These are phyloP conservation scores for Stagonosporopsis chrysanthemi DNA, from an alignment of 2,329 filamentous ascomycete species.

Conservation along the genomic window DNA sequence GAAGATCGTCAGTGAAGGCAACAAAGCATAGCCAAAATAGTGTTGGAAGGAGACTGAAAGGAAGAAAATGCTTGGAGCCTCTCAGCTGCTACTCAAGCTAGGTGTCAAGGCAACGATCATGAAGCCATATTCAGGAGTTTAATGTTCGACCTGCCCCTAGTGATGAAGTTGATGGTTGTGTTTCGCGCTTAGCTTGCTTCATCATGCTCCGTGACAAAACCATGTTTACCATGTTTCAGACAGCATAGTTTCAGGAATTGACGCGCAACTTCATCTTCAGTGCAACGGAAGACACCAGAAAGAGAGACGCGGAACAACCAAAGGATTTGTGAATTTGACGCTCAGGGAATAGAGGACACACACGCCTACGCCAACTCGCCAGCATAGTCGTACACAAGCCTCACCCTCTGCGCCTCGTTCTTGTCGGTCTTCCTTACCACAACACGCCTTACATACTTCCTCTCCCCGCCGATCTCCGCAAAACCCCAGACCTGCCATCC, in stretches of 20 bases:
- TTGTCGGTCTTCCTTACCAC: conserved; percentile 44
- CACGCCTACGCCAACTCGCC: conserved; percentile 30
- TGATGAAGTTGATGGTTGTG: conserved; percentile 4
- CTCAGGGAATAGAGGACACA: not conserved
- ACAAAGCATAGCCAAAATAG: not conserved
- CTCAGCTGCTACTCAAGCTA: conserved; percentile 6
- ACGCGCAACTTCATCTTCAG: conserved; percentile 6
- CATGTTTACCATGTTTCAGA: conserved; percentile 14
- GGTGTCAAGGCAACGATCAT: conserved; percentile 10
- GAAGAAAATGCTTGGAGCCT: not conserved
- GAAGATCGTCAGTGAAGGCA: not conserved
- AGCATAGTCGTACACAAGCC: conserved; percentile 47
- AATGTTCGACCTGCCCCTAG: conserved; percentile 10
- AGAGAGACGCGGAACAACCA: not conserved
- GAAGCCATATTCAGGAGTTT: conserved; percentile 18
- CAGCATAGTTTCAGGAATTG: conserved; percentile 9
- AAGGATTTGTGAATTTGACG: not conserved
- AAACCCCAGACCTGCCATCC: conserved; percentile 48
- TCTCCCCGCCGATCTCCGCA: conserved; percentile 39
- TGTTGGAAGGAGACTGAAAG: not conserved
- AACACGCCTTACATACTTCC: conserved; percentile 43
- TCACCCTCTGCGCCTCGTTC: conserved; percentile 38
- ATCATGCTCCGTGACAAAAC: conserved; percentile 10
- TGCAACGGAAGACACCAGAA: not conserved
- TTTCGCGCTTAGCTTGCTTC: conserved; percentile 20